Evolutionary conservation across 2,329 filamentous ascomycete genomes (phyloP).

Genomic region (Fusarium nurragi): DNA sequence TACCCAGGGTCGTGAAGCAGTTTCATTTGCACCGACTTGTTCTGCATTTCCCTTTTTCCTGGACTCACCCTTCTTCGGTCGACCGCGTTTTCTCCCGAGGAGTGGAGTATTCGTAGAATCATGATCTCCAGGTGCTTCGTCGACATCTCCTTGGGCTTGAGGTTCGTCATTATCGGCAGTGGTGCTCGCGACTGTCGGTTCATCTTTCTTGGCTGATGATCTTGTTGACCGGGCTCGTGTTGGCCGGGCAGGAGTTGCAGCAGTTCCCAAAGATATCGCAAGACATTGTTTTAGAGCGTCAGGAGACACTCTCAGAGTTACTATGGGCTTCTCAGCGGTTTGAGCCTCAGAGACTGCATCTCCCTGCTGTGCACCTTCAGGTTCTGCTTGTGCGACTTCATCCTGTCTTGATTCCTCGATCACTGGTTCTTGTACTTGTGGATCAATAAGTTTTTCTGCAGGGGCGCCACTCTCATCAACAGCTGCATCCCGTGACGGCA

Average conservation of each 20-base stretch:
- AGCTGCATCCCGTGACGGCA: neutral
- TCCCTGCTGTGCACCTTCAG: neutral
- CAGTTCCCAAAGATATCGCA: neutral
- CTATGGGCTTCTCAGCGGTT: conserved; percentile 2
- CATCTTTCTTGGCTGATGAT: conserved; percentile 18
- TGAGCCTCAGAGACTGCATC: neutral
- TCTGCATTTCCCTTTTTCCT: conserved; percentile 18
- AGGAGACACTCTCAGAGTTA: conserved; percentile 20
- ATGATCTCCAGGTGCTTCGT: neutral
- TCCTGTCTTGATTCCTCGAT: neutral
- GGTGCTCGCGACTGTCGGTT: neutral
- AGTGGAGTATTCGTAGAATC: conserved; percentile 6
- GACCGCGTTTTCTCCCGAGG: conserved; percentile 44
- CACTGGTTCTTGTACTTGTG: neutral
- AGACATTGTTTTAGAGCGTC: conserved; percentile 7
- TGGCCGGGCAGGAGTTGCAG: conserved; percentile 15
- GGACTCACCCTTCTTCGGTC: conserved; percentile 27
- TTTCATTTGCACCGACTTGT: conserved; percentile 17
- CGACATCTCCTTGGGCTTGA: neutral
- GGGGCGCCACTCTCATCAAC: neutral
- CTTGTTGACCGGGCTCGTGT: conserved; percentile 22
- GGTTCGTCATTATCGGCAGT: conserved; percentile 1
- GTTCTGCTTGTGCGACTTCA: neutral
- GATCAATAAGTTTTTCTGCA: neutral
- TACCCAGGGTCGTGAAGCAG: conserved; percentile 49